Evolutionary conservation across 2,329 filamentous ascomycete genomes (phyloP).

Genomic region (Cadophora luteo-olivacea): DNA sequence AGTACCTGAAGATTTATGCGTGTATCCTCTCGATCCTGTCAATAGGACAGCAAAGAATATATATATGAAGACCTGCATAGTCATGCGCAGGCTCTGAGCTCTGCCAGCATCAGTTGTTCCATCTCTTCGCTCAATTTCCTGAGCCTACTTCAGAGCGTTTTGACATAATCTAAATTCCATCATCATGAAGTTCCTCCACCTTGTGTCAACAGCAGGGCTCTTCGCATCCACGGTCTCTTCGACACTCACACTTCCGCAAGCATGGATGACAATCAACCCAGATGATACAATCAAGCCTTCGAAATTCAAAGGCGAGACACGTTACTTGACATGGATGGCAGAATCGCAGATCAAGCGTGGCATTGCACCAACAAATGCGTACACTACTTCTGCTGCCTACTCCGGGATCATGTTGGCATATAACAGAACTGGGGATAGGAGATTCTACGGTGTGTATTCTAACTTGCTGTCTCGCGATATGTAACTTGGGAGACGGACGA

Average conservation of each 20-base stretch:
- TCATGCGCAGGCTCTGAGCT: background rate
- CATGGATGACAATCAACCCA: background rate
- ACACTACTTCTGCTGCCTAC: background rate
- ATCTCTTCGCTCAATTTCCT: background rate
- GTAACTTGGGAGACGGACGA: too few relatives aligned
- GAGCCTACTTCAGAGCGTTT: too few relatives aligned
- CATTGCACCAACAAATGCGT: background rate
- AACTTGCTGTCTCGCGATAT: too few relatives aligned
- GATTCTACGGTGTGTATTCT: background rate
- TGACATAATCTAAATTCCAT: too few relatives aligned
- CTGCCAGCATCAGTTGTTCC: background rate
- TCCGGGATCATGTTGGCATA: background rate
- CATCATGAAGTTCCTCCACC: background rate
- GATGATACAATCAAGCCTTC: background rate
- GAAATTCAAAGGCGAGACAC: background rate
- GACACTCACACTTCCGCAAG: background rate
- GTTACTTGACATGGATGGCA: background rate
- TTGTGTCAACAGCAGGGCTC: background rate
- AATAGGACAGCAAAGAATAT: background rate
- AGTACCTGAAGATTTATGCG: background rate
- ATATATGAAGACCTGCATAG: background rate
- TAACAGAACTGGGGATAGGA: background rate
- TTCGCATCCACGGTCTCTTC: background rate
- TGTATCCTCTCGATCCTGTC: background rate
- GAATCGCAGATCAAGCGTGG: background rate